A percentile compares a stretch with the other conserved stretches of the same genome.
These are phyloP conservation scores for Blastomyces silverae DNA, from an alignment of 2,329 filamentous ascomycete genomes.

Conservation along the genomic window DNA sequence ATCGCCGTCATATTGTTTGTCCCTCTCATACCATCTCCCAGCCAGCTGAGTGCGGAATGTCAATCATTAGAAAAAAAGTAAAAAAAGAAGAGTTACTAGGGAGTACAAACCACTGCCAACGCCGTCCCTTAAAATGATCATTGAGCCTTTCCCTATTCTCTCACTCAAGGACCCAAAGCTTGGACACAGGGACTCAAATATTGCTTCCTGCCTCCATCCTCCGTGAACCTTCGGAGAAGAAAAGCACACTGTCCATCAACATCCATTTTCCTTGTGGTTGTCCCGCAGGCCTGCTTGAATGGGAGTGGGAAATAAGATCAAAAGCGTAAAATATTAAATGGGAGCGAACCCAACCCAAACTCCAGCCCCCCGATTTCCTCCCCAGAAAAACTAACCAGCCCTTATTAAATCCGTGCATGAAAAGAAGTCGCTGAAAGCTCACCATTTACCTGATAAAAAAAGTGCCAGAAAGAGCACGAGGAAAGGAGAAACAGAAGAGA, in stretches of 20 bases:
- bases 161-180: neutral
- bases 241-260: neutral
- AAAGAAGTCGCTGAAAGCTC: neutral
- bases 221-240: neutral
- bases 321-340: conserved; percentile 7
- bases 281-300: neutral
- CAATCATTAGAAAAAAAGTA: neutral
- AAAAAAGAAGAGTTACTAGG: neutral
- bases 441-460: neutral
- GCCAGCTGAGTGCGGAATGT: neutral
- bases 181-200: too few relatives aligned
- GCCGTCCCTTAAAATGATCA: neutral
- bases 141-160: neutral
- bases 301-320: neutral
- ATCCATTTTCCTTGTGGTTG: neutral
- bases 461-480: neutral
- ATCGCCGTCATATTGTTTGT: neutral
- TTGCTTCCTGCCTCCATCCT: neutral
- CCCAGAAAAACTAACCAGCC: neutral
- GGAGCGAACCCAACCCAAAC: conserved; percentile 3
- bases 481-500: neutral
- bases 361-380: neutral
- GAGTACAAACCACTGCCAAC: neutral
- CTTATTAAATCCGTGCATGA: neutral
- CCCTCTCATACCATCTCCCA: neutral